Conservation (phyloP, 495 filamentous ascomycete species). For the Hypoxylon rickii region DNA sequence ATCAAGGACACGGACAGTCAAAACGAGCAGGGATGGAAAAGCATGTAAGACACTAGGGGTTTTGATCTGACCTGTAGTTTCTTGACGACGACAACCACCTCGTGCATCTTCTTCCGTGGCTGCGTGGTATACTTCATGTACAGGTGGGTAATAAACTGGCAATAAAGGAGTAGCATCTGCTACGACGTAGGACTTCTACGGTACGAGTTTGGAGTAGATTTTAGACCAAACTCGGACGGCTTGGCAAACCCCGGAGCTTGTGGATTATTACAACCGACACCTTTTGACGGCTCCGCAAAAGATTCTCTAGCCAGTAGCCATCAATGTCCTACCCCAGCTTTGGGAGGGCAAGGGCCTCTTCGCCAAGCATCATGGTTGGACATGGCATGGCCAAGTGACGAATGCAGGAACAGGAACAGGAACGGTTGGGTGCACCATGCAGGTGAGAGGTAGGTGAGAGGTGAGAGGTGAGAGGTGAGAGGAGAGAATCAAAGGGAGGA, state of each 20-base stretch:
- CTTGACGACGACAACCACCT: conserved; percentile 6
- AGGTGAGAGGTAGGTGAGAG: background rate
- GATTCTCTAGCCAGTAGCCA: background rate
- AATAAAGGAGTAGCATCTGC: no score
- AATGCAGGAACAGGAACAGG: background rate
- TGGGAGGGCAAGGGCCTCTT: conserved; percentile 3
- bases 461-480: no score
- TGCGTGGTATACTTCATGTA: no score
- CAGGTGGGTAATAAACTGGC: no score
- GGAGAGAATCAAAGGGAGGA: no score
- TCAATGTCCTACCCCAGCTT: conserved; percentile 30
- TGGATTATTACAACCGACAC: conserved; percentile 23
- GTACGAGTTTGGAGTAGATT: conserved; percentile 8
- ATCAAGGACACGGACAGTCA: conserved; percentile 12
- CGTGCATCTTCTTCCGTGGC: no score
- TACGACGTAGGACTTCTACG: conserved; percentile 9
- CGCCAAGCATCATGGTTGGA: conserved; percentile 16
- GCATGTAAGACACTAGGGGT: conserved; percentile 12
- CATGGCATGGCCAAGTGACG: conserved; percentile 10
- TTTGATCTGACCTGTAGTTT: background rate
- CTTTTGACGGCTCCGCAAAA: conserved; percentile 2
- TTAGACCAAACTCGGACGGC: conserved; percentile 6
- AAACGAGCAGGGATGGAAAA: conserved; percentile 11
- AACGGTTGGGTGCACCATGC: no score
- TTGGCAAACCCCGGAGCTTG: conserved; percentile 10